Evolutionary conservation across 2,329 filamentous ascomycete species (phyloP).

Genomic region (Fusarium beomiforme): DNA sequence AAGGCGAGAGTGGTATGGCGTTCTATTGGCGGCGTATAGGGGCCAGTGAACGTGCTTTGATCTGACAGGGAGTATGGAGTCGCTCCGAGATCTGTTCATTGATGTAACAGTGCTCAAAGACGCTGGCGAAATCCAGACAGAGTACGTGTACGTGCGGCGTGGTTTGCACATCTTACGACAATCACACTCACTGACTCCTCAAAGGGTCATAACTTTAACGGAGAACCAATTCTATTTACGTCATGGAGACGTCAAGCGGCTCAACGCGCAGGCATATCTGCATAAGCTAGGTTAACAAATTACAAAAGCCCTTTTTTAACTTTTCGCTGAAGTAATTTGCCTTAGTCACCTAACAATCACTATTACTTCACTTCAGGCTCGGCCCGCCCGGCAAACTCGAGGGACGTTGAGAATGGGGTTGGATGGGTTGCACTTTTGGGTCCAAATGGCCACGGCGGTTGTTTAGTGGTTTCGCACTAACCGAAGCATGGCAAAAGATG

Average conservation of each 20-base stretch:
- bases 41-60: conserved; percentile 99
- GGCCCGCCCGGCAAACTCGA: conserved; percentile 29
- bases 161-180: background rate
- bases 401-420: conserved; percentile 22
- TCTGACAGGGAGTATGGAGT: conserved; percentile 90
- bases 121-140: conserved; percentile 97
- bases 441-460: conserved; percentile 9
- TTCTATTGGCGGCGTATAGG: conserved; percentile 94
- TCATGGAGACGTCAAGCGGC: conserved; percentile 91
- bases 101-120: conserved; percentile 96
- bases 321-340: too few species aligned
- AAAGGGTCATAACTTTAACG: conserved; percentile 89
- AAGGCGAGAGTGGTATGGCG: conserved; percentile 93
- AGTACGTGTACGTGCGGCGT: conserved; percentile 81
- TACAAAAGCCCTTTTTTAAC: too few species aligned
- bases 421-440: background rate
- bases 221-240: conserved; percentile 99
- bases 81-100: conserved; percentile 95
- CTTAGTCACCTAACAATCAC: too few species aligned
- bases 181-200: conserved; percentile 35
- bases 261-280: conserved; percentile 94
- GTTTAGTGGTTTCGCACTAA: conserved; percentile 23
- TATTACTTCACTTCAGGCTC: background rate
- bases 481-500: conserved; percentile 15
- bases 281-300: conserved; percentile 72